Evolutionary conservation across 192 early-diverging fungal genomes (phyloP), one percentile per base, ranked within the genome.

Genomic region (Backusella psychrophila): DNA sequence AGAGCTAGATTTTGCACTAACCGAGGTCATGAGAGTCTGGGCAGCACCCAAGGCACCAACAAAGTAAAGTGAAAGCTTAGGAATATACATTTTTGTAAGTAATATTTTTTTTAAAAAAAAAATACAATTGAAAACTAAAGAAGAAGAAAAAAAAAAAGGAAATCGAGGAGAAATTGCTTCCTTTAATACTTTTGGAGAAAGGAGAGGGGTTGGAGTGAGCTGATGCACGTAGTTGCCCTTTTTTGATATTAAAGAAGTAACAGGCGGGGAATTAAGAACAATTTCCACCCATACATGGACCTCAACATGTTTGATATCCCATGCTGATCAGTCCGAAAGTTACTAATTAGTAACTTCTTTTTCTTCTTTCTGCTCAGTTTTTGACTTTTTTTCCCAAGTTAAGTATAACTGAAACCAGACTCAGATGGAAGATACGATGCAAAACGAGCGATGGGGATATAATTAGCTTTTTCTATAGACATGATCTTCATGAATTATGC

Each of bases 161-260:
- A 63, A 63, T 63, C n/a, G 56, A 63, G 56, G 56, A 63, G 56
- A 63, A 63, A 29, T 63, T 29, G 23, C 56, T 63, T 63, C 56
- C 56, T 63, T 63, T 63, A 63, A 63, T 63, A 63, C 56, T 63
- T 63, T 63, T 63, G 56, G 56, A 63, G 56, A 63, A 23, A 63
- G 56, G 26, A 63, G 23, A 23, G 23, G 56, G 56, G 23, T 21
- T 33, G 49, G 49, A 63, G 56, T 63, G 56, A 63, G 56, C 56
- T 63, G 56, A 63, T 63, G 56, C 56, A 63, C 56, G 56, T 14
- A 63, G 23, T 29, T 63, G 56, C 56, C 23, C 56, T 63, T 63
- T 63, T 63, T 63, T 63, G 56, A 63, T 63, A 29, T 63, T 63
- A 63, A 63, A 63, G 56, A 63, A 63, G 56, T 63, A 63, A 63